Evolutionary conservation across 2,329 filamentous ascomycete species (phyloP), one percentile per base, ranked within the genome.

Genomic region (Exophiala spinifera): DNA sequence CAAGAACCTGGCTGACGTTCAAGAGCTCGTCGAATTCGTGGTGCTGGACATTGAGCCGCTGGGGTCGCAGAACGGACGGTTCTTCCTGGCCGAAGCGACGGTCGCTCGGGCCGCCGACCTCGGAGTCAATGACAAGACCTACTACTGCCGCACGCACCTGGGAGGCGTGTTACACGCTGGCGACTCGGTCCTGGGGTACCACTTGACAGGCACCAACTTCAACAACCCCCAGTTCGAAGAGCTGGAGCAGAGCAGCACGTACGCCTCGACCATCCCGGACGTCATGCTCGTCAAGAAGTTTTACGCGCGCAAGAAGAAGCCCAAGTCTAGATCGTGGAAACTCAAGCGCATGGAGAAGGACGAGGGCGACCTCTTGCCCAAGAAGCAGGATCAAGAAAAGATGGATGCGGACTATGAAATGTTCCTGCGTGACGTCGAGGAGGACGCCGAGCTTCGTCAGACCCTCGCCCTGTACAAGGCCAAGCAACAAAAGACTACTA

Each of bases 231-330:
- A 95, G 63, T 91, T 87, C 63, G 91, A 96, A 64, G 88, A 86
- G 4, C 80, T 96, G 31, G 91, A 96, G 71, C 74, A 81, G 47
- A 90, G 86, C 49, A 84, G 84, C 70, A 84, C 86, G 47, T 92
- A 95, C 73, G 77, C 83, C 2, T 86, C 85, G 2, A 84, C 80
- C 3, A 88, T 99, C 52, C 94, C 94, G 0, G 94, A 99, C 66
- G 94, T 97, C 0, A 76, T 99, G 5, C 80, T 99, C 3, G 90
- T 99, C 70, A 97, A 95, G 90, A 99, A 99, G 74, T 86, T 89
- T 79, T 99, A 95, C 74, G 84, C 87, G 54, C 84, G 89, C 64
- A 87, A 88, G 74, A 86, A 88, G 78, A 95, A 92, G 82, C 81
- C 84, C 69, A 86, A 85, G 77, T 81, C 79, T 72, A 85, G 95